phyloP scores from a whole-genome alignment of 2,329 filamentous ascomycete species.

The Talaromyces piceae region DNA sequence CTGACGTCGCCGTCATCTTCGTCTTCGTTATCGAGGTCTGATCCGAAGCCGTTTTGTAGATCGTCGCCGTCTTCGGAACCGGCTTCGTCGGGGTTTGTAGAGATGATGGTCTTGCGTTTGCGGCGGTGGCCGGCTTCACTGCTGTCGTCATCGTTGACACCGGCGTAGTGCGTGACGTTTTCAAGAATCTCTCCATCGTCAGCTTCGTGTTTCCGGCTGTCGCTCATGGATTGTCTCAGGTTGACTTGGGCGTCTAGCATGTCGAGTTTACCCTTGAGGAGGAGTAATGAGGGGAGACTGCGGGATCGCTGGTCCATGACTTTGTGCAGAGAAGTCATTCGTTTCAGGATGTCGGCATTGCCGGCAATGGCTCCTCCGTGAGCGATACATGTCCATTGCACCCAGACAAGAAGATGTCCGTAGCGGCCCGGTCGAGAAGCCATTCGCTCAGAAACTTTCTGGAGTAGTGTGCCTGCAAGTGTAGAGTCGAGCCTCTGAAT shows the following conservation, averaged over 20 bases:
- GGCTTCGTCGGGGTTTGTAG: neutral
- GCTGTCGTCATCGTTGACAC: slow-evolving; percentile 55
- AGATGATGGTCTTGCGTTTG: slow-evolving; percentile 23
- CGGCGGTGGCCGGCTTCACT: slow-evolving; percentile 31
- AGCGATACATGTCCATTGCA: slow-evolving; percentile 87
- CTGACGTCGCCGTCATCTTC: slow-evolving; percentile 42
- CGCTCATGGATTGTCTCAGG: slow-evolving; percentile 63
- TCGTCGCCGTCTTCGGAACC: slow-evolving; percentile 14
- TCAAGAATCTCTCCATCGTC: slow-evolving; percentile 49
- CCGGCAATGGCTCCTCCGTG: slow-evolving; percentile 87
- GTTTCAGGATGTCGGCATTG: slow-evolving; percentile 73
- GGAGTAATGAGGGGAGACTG: slow-evolving; percentile 71
- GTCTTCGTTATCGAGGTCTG: slow-evolving; percentile 34
- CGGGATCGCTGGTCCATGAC: slow-evolving; percentile 81
- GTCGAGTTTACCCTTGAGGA: slow-evolving; percentile 90
- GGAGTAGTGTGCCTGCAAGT: slow-evolving; percentile 69
- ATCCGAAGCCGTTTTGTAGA: slow-evolving; percentile 32
- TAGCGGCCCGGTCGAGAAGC: slow-evolving; percentile 82
- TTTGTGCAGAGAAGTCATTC: slow-evolving; percentile 70
- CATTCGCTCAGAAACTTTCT: slow-evolving; percentile 77
- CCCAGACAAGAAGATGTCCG: slow-evolving; percentile 85
- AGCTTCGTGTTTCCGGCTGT: slow-evolving; percentile 28
- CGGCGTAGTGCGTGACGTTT: slow-evolving; percentile 11
- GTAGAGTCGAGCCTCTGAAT: slow-evolving; percentile 84
- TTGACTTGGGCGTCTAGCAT: slow-evolving; percentile 88